phyloP scores from a whole-genome alignment of 129 eudicot species.

The Tagetes erecta region DNA sequence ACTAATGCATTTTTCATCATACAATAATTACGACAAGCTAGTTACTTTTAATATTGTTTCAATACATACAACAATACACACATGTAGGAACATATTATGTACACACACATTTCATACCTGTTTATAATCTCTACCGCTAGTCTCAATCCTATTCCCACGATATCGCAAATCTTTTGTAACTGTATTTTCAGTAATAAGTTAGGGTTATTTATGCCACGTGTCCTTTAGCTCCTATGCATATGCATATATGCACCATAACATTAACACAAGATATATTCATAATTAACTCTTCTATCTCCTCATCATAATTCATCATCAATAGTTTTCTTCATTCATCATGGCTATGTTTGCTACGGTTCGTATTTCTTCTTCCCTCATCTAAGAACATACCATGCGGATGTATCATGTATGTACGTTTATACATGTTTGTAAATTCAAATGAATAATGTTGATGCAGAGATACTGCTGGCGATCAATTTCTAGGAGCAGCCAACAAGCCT shows the following conservation, averaged over 20 bases:
- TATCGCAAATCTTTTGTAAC: slow-evolving; percentile 24
- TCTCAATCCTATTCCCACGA: slow-evolving; percentile 20
- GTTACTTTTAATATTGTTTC: too few species aligned
- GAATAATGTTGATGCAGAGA: slow-evolving; percentile 24
- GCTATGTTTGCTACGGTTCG: slow-evolving; percentile 32
- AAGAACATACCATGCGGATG: not conserved
- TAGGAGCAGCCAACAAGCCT: slow-evolving; percentile 18
- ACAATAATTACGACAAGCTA: too few species aligned
- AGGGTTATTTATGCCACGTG: not conserved
- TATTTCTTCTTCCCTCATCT: not conserved
- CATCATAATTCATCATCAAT: slow-evolving; percentile 12
- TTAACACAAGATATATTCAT: not conserved
- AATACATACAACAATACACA: too few species aligned
- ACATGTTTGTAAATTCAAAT: not conserved
- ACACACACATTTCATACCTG: slow-evolving; percentile 6
- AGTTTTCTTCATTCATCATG: slow-evolving; percentile 23
- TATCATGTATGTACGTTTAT: not conserved
- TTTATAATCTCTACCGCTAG: slow-evolving; percentile 12
- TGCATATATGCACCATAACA: not conserved
- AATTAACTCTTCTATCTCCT: not conserved
- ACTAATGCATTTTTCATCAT: too few species aligned
- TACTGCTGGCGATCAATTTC: slow-evolving; percentile 19
- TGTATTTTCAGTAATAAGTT: slow-evolving; percentile 4
- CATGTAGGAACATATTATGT: too few species aligned
- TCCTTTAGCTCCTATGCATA: not conserved